Conservation (phyloP, 345 rosid genomes). For the Populus deltoides region DNA sequence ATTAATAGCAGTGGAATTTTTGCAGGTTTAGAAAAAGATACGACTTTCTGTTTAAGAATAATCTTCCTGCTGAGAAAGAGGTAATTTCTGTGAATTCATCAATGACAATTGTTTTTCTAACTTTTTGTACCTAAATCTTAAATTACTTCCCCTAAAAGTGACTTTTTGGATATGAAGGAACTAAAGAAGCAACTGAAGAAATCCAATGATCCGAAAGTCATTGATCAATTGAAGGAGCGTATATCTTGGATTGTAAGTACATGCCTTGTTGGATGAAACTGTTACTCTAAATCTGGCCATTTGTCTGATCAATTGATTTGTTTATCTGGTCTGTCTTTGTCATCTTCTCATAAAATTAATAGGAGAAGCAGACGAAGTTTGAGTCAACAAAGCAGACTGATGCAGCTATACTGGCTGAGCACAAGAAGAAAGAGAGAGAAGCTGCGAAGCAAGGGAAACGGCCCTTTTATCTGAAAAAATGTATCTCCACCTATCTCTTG, state of each 20-base stretch:
- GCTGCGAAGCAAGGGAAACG: conserved; percentile 79
- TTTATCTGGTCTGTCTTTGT: background rate
- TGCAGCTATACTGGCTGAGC: conserved; percentile 58
- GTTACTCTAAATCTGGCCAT: background rate
- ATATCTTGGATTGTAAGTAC: conserved; percentile 48
- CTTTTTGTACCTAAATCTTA: background rate
- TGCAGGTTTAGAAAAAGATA: conserved; percentile 74
- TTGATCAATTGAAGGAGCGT: conserved; percentile 34
- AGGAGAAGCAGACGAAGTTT: conserved; percentile 74
- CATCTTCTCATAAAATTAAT: conserved; percentile 16
- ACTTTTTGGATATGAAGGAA: conserved; percentile 27
- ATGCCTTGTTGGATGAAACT: background rate
- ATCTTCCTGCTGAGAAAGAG: conserved; percentile 66
- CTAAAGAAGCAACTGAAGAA: conserved; percentile 46
- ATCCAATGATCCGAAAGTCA: conserved; percentile 31
- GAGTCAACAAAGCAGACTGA: conserved; percentile 60
- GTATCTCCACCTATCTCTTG: conserved; percentile 28
- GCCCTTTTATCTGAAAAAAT: conserved; percentile 84
- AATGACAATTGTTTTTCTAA: background rate
- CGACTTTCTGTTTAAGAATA: conserved; percentile 58
- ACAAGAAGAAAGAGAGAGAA: conserved; percentile 84
- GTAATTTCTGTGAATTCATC: conserved; percentile 22
- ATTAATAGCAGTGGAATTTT: conserved; percentile 8
- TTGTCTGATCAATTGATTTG: background rate
- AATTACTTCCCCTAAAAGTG: background rate